Evolutionary conservation across 1,284 basidiomycete species (phyloP).

Genomic region (Xerocomus minutiporus): DNA sequence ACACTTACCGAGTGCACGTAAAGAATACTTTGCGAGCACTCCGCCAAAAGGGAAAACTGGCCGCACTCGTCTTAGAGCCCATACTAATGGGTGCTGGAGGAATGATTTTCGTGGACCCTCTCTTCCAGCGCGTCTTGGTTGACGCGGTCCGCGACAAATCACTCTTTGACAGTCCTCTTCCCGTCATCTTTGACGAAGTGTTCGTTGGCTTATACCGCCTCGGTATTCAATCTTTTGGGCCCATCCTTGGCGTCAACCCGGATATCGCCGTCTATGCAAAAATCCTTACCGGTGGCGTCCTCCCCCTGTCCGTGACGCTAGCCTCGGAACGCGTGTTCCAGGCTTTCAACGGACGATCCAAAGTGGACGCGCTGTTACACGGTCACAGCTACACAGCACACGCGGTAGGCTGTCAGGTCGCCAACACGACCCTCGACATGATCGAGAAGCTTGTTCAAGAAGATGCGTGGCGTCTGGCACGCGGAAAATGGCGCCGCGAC

Average conservation of each 20-base stretch:
- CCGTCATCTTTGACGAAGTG: conserved; percentile 95
- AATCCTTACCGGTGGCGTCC: conserved; percentile 88
- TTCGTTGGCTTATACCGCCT: conserved; percentile 90
- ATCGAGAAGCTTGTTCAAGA: conserved; percentile 48
- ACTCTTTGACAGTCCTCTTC: conserved; percentile 51
- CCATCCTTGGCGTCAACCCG: conserved; percentile 68
- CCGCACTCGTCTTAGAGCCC: conserved; percentile 86
- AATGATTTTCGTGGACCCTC: conserved; percentile 96
- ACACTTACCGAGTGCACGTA: conserved; percentile 64
- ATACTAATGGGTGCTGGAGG: conserved; percentile 94
- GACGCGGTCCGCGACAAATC: conserved; percentile 66
- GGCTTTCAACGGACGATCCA: conserved; percentile 73
- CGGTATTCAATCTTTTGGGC: conserved; percentile 63
- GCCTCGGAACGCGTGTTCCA: conserved; percentile 77
- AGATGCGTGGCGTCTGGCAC: conserved; percentile 40
- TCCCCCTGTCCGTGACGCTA: conserved; percentile 85
- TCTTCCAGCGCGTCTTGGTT: conserved; percentile 88
- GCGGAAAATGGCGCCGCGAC: conserved; percentile 33
- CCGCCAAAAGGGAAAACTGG: conserved; percentile 43
- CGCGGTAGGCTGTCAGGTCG: conserved; percentile 88
- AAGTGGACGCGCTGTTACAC: conserved; percentile 85
- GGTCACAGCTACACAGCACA: conserved; percentile 96
- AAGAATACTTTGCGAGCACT: conserved; percentile 49
- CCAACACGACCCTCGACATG: conserved; percentile 72
- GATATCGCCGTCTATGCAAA: conserved; percentile 94